Evolutionary conservation across 1,139 yeast species (phyloP), one percentile per base, ranked within the genome.

Genomic region (Citeromyces siamensis): DNA sequence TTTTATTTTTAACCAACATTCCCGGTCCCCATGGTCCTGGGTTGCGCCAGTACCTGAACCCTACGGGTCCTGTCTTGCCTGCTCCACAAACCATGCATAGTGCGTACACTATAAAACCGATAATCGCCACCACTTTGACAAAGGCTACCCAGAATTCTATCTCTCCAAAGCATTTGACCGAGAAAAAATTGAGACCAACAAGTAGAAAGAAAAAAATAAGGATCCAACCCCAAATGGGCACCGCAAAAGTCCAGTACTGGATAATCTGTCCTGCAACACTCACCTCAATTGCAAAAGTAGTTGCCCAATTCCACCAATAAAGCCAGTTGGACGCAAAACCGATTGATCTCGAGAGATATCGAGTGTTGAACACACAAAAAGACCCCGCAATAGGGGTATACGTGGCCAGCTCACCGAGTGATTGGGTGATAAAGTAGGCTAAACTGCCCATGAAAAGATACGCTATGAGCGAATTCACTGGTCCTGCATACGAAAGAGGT

Each of bases 251-350:
- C 94, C 94, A 83, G 49, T 67, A 77, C 52, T 75, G 64, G 41
- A 83, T 71, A 37, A 83, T 69, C 56, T 80, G 84, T 17, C 93
- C 88, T 23, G 80, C 75, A 19, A 84, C 83, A 12, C 88, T 78
- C 40, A 84, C 62, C 58, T 84, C 95, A 42, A 83, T 72, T 5
- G 94, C 84, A 58, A 73, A 81, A 2, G 94, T 81, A 45, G 80
- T 76, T 38, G 85, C 84, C 90, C 93, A 83, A 16, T 82, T 72
- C 56, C 81, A 82, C 88, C 90, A 82, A 55, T 84, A 85, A 59
- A 75, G 67, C 73, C 84, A 83, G 39, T 90, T 93, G 48, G 77
- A 75, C 35, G 93, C 76, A 40, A 82, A 84, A 44, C 94, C 93
- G 40, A 80, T 60, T 7, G 86, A 73, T 20, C 78, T 79, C 8